Conservation (phyloP, 257 asterid genomes). For the Rauvolfia tetraphylla region DNA sequence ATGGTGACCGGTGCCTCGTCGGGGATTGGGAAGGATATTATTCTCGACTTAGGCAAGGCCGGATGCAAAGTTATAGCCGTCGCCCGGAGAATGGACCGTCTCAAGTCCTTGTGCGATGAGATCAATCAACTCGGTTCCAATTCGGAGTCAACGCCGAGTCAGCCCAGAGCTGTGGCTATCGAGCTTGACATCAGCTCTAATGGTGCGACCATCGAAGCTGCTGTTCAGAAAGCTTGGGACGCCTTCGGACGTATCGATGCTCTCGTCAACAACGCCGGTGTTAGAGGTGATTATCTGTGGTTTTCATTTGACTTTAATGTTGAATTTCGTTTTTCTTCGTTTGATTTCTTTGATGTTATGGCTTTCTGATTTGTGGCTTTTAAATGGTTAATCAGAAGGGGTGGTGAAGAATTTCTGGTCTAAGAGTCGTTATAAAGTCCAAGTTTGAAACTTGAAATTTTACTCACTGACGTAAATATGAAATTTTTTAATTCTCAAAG, state of each 20-base stretch:
- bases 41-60: constrained; percentile 41
- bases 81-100: constrained; percentile 17
- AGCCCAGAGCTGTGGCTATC: constrained; percentile 32
- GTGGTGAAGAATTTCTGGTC: neutral
- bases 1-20: constrained; percentile 28
- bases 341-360: neutral
- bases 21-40: constrained; percentile 29
- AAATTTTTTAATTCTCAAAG: no score
- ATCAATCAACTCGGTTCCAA: constrained; percentile 8
- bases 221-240: constrained; percentile 58
- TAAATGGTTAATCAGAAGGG: neutral
- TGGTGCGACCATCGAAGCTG: constrained; percentile 31
- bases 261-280: constrained; percentile 62
- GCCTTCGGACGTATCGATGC: constrained; percentile 58
- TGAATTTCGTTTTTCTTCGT: neutral
- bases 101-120: constrained; percentile 11
- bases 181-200: constrained; percentile 53
- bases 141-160: neutral
- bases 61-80: constrained; percentile 37
- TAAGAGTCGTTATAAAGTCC: neutral
- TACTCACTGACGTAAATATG: no score
- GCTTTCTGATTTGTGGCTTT: neutral
- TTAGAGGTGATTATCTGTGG: constrained; percentile 36
- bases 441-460: neutral
- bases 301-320: no score